Conservation (phyloP, 176 grass and related monocot genomes). For the Neostapfia colusana region DNA sequence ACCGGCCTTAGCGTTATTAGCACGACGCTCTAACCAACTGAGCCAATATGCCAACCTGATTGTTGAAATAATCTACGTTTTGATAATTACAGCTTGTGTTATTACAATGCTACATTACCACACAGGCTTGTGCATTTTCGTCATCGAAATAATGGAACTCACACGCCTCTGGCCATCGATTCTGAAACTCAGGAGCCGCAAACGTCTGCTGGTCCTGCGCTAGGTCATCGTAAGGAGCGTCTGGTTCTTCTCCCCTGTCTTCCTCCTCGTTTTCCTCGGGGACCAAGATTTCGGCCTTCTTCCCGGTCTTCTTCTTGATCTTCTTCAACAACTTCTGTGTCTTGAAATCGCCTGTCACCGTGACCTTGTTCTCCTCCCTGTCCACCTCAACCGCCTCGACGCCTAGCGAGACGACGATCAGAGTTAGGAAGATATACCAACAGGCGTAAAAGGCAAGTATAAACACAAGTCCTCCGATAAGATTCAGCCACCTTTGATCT, state of each 20-base stretch:
- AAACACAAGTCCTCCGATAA: neutral
- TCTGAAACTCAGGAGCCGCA: conserved; percentile 10
- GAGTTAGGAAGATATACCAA: neutral
- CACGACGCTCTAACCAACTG: conserved; percentile 88
- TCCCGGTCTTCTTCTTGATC: conserved; percentile 48
- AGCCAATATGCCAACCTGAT: conserved; percentile 52
- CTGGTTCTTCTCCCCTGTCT: neutral
- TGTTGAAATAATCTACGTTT: no score
- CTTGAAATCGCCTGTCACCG: conserved; percentile 45
- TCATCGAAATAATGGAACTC: conserved; percentile 40
- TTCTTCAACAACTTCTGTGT: conserved; percentile 30
- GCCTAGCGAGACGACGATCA: neutral
- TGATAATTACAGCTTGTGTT: neutral
- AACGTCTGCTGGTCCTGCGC: conserved; percentile 7
- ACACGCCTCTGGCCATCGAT: neutral
- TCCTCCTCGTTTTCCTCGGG: conserved; percentile 34
- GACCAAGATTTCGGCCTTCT: conserved; percentile 35
- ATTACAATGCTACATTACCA: conserved; percentile 30
- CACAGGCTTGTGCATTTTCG: conserved; percentile 39
- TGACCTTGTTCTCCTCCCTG: conserved; percentile 48
- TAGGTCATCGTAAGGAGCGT: neutral
- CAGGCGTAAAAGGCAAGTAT: neutral
- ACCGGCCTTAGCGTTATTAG: conserved; percentile 86
- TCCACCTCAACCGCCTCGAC: conserved; percentile 48
- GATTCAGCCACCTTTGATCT: conserved; percentile 28